phyloP scores from a whole-genome alignment of 2,329 filamentous ascomycete species.

The Escovopsis sp. region DNA sequence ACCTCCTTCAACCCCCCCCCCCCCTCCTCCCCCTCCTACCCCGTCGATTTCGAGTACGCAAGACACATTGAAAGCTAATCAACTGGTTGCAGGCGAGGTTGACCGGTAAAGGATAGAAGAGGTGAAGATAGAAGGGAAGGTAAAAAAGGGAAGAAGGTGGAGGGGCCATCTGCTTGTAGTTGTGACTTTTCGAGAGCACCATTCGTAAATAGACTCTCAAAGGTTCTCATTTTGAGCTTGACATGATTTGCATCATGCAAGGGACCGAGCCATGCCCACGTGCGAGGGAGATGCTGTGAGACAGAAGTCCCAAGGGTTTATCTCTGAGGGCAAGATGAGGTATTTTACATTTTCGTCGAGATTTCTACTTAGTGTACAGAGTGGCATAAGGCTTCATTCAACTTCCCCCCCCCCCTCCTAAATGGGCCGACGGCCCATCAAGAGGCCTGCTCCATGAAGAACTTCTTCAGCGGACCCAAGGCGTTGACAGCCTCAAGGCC shows the following conservation, averaged over 20 bases:
- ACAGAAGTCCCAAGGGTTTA: too few species aligned
- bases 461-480: constrained; percentile 61
- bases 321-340: neutral
- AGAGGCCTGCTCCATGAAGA: constrained; percentile 66
- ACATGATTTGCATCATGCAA: too few species aligned
- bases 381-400: constrained; percentile 12
- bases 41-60: too few species aligned
- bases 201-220: constrained; percentile 22
- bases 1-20: too few species aligned
- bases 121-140: neutral
- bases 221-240: constrained; percentile 7
- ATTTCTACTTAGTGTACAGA: neutral
- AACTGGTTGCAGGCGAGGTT: constrained; percentile 36
- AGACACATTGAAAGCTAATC: constrained; percentile 18
- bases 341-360: neutral
- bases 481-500: constrained; percentile 66
- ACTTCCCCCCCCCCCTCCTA: constrained; percentile 34
- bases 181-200: constrained; percentile 23
- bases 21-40: too few species aligned
- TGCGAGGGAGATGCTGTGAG: too few species aligned
- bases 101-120: constrained; percentile 33
- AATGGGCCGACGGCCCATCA: too few species aligned
- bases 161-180: constrained; percentile 23
- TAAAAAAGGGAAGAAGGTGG: constrained; percentile 18
- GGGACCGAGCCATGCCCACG: too few species aligned